Evolutionary conservation across 2,329 filamentous ascomycete genomes (phyloP).

Genomic region (Didymellaceae sp.): DNA sequence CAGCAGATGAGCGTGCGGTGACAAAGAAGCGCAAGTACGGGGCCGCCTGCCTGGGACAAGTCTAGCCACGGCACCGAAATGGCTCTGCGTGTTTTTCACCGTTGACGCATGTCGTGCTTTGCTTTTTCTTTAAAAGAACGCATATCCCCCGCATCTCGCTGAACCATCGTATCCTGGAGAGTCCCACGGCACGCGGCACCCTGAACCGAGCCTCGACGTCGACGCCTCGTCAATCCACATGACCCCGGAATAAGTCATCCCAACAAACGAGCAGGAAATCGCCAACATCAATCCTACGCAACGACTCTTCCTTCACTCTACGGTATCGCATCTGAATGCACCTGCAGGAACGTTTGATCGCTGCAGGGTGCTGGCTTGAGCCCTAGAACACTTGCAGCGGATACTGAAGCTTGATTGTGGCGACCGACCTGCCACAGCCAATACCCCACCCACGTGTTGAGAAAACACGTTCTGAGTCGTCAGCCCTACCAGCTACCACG

Average conservation of each 20-base stretch:
- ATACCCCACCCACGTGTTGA: constrained; percentile 38
- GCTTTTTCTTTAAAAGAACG: constrained; percentile 17
- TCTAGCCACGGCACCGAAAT: constrained; percentile 20
- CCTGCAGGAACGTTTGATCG: constrained; percentile 16
- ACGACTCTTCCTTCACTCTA: background rate
- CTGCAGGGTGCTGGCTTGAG: constrained; percentile 16
- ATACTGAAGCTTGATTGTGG: constrained; percentile 7
- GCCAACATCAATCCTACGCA: background rate
- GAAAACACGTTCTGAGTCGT: constrained; percentile 30
- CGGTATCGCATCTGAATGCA: constrained; percentile 4
- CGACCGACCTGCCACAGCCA: constrained; percentile 14
- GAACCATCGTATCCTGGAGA: constrained; percentile 4
- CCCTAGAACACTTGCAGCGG: constrained; percentile 10
- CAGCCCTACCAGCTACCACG: constrained; percentile 27
- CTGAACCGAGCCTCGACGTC: background rate
- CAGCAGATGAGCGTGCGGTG: constrained; percentile 6
- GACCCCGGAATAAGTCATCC: constrained; percentile 8
- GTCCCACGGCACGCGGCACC: constrained; percentile 1
- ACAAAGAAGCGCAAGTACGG: constrained; percentile 14
- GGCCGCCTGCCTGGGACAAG: constrained; percentile 14
- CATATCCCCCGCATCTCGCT: constrained; percentile 7
- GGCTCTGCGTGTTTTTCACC: constrained; percentile 13
- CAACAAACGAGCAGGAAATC: constrained; percentile 6
- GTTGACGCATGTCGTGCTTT: constrained; percentile 19
- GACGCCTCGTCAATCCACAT: constrained; percentile 7